Base-by-base conservation (phyloP, 2,329 filamentous ascomycete species). In the Akanthomyces muscarius region DNA sequence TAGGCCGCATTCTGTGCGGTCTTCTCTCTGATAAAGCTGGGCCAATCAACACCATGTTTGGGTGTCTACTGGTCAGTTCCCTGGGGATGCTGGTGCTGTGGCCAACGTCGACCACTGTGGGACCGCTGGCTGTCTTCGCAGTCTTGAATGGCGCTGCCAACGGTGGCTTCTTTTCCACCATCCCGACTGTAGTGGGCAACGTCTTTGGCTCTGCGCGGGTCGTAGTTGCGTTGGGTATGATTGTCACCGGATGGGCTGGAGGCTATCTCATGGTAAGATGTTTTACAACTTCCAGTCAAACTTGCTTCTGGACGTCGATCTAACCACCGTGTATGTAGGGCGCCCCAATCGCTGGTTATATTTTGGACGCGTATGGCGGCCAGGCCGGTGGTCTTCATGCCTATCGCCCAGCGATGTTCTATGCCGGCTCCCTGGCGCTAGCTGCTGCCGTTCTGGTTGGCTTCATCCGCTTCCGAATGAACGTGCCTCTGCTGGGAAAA, bases 371-470 rank as follows among this genome's bases (percentile, higher is more conserved):
- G 0, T 82, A 82, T 41, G 83, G 84, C 5, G 83, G 83, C 13
- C 74, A 79, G 18, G 72, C 80, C 0, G 73, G 72, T 3, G 81
- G 81, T 0, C 71, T 86, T 1, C 72, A 79, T 25, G 81, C 84
- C 0, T 88, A 84, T 66, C 77, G 83, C 21, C 83, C 84, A 0
- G 85, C 85, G 1, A 88, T 88, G 71, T 86, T 83, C 69, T 87
- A 86, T 67, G 84, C 85, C 4, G 85, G 84, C 1, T 80, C 78
- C 0, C 74, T 85, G 69, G 78, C 81, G 0, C 68, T 82, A 21
- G 76, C 70, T 1, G 77, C 82, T 1, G 77, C 80, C 7, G 67
- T 71, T 3, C 71, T 82, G 41, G 76, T 83, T 18, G 71, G 71
- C 36, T 63, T 74, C 42, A 77, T 80, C 53, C 76, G 81, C 11